Conservation (phyloP, 2,329 filamentous ascomycete genomes). For the Penicillium concentricum region DNA sequence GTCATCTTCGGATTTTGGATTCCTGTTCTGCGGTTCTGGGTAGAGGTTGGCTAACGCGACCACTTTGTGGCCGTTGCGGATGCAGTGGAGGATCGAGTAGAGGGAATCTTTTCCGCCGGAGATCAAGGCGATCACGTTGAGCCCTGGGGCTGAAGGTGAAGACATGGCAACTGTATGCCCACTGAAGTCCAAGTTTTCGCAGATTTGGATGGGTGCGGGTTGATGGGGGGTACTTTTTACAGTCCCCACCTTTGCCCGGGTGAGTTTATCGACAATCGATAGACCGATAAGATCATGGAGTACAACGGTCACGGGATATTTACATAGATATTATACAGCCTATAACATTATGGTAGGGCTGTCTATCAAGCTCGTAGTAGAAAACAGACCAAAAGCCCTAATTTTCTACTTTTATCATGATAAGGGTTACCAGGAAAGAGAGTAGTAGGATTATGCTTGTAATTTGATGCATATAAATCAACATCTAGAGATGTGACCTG, state of each 20-base stretch:
- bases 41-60: slow-evolving; percentile 88
- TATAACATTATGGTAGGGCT: too few relatives aligned
- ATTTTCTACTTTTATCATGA: neutral
- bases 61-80: slow-evolving; percentile 78
- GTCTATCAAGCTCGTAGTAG: neutral
- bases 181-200: neutral
- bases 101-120: slow-evolving; percentile 98
- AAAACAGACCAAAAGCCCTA: neutral
- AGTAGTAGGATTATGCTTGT: slow-evolving; percentile 15
- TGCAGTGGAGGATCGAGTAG: slow-evolving; percentile 87
- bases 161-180: slow-evolving; percentile 22
- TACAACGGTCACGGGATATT: neutral
- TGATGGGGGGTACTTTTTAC: slow-evolving; percentile 8
- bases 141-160: slow-evolving; percentile 27
- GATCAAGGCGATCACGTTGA: slow-evolving; percentile 84
- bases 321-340: neutral
- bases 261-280: slow-evolving; percentile 6
- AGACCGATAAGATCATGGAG: neutral
- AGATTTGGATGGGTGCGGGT: slow-evolving; percentile 2
- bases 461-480: slow-evolving; percentile 22
- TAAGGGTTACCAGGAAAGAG: neutral
- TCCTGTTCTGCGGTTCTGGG: slow-evolving; percentile 46
- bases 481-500: slow-evolving; percentile 15
- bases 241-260: slow-evolving; percentile 6
- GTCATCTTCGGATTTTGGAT: slow-evolving; percentile 9